These are phyloP conservation scores for Magnusiomyces ingens DNA, from an alignment of 1,139 yeast species.

Conservation along the genomic window DNA sequence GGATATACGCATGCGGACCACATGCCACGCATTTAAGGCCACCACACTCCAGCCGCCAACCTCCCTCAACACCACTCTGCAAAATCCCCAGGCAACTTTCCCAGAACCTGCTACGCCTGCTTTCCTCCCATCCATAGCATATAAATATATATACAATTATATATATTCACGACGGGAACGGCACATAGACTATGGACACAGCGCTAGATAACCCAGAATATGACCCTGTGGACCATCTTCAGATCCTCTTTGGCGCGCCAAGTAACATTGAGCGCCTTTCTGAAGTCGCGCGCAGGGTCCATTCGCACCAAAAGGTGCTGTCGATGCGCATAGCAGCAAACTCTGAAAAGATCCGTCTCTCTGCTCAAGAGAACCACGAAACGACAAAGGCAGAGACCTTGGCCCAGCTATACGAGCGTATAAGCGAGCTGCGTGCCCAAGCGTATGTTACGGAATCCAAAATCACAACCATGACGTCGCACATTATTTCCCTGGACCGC, in stretches of 20 bases:
- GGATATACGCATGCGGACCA: too few relatives aligned
- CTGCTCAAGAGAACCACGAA: constrained; percentile 6
- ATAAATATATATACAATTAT: too few relatives aligned
- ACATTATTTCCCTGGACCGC: constrained; percentile 70
- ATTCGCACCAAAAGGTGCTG: constrained; percentile 43
- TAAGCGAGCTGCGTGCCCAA: constrained; percentile 42
- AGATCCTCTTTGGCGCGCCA: constrained; percentile 28
- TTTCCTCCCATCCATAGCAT: too few relatives aligned
- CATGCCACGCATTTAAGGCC: too few relatives aligned
- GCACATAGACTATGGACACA: constrained; percentile 1
- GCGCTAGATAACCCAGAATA: constrained; percentile 24
- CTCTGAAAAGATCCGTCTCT: not conserved
- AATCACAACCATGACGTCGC: constrained; percentile 64
- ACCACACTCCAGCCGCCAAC: too few relatives aligned
- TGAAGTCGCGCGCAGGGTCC: constrained; percentile 24
- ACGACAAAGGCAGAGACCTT: constrained; percentile 32
- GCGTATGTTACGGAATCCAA: constrained; percentile 54
- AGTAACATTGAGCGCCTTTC: constrained; percentile 20
- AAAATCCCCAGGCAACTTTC: too few relatives aligned
- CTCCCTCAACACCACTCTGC: too few relatives aligned
- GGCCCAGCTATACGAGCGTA: constrained; percentile 33
- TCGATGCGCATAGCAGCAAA: not conserved
- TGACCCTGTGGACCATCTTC: constrained; percentile 38
- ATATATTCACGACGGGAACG: not conserved
- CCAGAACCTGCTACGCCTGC: too few relatives aligned